Evolutionary conservation across 2,329 filamentous ascomycete species (phyloP).

Genomic region (Beauveria medogensis): DNA sequence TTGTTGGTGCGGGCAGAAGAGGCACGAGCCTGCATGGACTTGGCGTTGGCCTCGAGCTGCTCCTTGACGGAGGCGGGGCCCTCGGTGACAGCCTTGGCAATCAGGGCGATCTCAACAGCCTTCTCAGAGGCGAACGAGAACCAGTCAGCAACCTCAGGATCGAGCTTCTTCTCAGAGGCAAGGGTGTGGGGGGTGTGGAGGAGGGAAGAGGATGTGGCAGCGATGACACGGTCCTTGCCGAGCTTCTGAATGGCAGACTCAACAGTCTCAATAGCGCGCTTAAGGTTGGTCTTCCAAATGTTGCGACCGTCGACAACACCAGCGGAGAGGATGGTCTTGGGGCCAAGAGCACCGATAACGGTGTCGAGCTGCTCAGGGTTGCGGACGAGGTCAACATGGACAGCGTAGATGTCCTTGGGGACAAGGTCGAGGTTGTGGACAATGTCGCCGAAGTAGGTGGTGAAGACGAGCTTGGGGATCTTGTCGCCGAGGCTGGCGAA

Average conservation of each 20-base stretch:
- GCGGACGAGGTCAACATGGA: constrained; percentile 94
- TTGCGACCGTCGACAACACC: constrained; percentile 98
- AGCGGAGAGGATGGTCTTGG: constrained; percentile 83
- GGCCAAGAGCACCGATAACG: constrained; percentile 72
- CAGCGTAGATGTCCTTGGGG: constrained; percentile 68
- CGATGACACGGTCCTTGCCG: constrained; percentile 94
- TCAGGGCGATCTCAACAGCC: constrained; percentile 78
- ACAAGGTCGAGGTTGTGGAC: constrained; percentile 97
- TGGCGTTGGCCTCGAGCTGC: constrained; percentile 93
- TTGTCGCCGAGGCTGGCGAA: constrained; percentile 66
- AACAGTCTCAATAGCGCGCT: constrained; percentile 83
- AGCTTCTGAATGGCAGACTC: constrained; percentile 89
- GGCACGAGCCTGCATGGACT: constrained; percentile 83
- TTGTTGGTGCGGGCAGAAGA: constrained; percentile 94
- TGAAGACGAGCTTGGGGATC: constrained; percentile 80
- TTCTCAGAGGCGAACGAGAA: constrained; percentile 98
- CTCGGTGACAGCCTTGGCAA: constrained; percentile 94
- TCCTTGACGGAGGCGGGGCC: constrained; percentile 79
- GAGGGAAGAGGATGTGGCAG: constrained; percentile 93
- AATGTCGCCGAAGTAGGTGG: constrained; percentile 99
- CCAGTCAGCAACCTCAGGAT: constrained; percentile 89
- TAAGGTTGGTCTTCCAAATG: constrained; percentile 99
- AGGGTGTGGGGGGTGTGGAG: constrained; percentile 98
- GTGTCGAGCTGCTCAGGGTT: constrained; percentile 95
- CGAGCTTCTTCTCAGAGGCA: constrained; percentile 96